These are phyloP conservation scores for Conticribra weissflogii DNA, from an alignment of 108 stramenopile species.

Conservation along the genomic window DNA sequence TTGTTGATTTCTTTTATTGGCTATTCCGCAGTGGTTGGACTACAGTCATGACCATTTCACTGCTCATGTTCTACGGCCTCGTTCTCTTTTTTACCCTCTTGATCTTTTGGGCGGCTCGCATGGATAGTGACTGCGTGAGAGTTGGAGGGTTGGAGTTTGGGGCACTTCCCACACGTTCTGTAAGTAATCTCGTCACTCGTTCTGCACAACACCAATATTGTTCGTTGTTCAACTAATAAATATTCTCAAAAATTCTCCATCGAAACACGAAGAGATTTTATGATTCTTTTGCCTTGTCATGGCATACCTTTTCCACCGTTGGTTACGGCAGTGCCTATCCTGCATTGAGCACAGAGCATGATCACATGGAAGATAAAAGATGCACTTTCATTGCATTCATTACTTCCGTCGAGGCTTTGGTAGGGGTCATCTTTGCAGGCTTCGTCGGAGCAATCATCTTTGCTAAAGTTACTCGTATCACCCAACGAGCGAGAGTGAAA, in stretches of 20 bases:
- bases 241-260: too few species aligned
- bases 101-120: conserved; percentile 23
- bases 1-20: conserved; percentile 44
- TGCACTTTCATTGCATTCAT: conserved; percentile 61
- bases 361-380: conserved; percentile 24
- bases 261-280: conserved; percentile 32
- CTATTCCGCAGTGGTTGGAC: conserved; percentile 42
- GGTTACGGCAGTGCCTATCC: conserved; percentile 46
- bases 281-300: conserved; percentile 54
- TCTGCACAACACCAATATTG: too few species aligned
- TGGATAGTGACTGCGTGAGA: conserved; percentile 38
- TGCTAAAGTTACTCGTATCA: conserved; percentile 71
- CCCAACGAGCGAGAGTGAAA: conserved; percentile 58
- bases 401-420: conserved; percentile 63
- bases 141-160: conserved; percentile 17
- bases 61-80: conserved; percentile 26
- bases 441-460: conserved; percentile 77
- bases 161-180: conserved; percentile 8
- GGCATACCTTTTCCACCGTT: conserved; percentile 62
- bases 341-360: conserved; percentile 36
- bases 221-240: too few species aligned
- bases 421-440: conserved; percentile 68
- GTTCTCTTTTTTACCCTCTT: conserved; percentile 32
- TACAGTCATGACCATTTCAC: conserved; percentile 15
- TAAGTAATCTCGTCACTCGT: conserved; percentile 2